phyloP scores from a whole-genome alignment of 345 rosid species.

The Theobroma cacao region DNA sequence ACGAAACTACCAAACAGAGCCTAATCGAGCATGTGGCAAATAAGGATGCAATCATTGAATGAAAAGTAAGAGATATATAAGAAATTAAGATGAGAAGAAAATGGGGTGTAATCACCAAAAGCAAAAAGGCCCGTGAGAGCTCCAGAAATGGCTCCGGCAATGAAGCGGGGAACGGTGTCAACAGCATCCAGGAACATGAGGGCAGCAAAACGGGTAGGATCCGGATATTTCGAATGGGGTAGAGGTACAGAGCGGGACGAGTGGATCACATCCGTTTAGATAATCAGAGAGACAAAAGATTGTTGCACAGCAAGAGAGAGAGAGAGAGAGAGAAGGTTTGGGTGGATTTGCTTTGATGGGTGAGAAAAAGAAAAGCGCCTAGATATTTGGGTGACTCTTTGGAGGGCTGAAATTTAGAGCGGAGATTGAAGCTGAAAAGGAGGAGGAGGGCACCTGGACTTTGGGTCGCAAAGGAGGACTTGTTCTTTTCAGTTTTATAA shows the following conservation, averaged over 20 bases:
- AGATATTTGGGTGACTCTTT: too few relatives aligned
- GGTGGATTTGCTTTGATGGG: too few relatives aligned
- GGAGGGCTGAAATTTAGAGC: too few relatives aligned
- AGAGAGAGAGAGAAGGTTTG: background rate
- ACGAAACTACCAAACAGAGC: background rate
- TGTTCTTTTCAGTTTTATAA: too few relatives aligned
- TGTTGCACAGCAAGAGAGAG: too few relatives aligned
- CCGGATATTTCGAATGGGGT: constrained; percentile 25
- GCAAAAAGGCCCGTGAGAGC: constrained; percentile 70
- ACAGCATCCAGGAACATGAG: constrained; percentile 30
- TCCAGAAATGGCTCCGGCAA: constrained; percentile 54
- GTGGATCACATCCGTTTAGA: constrained; percentile 34
- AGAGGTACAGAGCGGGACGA: constrained; percentile 22
- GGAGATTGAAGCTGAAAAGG: too few relatives aligned
- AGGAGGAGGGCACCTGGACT: too few relatives aligned
- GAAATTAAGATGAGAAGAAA: background rate
- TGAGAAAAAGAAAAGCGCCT: too few relatives aligned
- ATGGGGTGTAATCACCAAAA: constrained; percentile 33
- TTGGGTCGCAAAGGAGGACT: too few relatives aligned
- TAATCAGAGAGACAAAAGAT: too few relatives aligned
- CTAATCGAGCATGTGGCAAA: background rate
- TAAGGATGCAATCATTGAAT: background rate
- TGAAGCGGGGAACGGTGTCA: constrained; percentile 38
- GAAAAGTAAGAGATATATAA: background rate
- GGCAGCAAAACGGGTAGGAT: background rate